A percentile compares a stretch with the other conserved stretches of the same genome.
These are phyloP conservation scores for Calonectria hawksworthii DNA, from an alignment of 2,329 filamentous ascomycete genomes.

Conservation along the genomic window DNA sequence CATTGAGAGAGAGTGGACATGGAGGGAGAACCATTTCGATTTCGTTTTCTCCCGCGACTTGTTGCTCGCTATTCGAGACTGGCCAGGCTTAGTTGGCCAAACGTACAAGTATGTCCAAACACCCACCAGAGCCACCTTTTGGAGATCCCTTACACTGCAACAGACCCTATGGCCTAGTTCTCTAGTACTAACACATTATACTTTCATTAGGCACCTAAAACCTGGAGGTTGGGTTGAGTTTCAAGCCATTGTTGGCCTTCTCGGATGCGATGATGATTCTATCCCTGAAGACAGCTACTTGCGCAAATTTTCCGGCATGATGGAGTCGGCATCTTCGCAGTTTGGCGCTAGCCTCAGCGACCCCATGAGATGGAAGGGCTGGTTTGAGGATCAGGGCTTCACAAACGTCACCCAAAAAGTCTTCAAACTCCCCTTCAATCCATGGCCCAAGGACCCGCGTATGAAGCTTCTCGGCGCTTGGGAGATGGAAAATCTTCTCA, in stretches of 20 bases:
- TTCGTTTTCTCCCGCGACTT: constrained; percentile 52
- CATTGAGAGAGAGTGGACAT: constrained; percentile 52
- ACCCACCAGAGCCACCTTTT: too few relatives aligned
- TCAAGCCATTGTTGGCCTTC: constrained; percentile 41
- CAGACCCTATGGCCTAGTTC: neutral
- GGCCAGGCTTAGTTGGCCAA: constrained; percentile 51
- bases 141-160: neutral
- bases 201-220: constrained; percentile 25
- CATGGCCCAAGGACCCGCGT: constrained; percentile 64
- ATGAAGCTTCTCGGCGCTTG: constrained; percentile 62
- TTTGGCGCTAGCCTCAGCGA: constrained; percentile 47
- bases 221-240: constrained; percentile 39
- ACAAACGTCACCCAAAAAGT: constrained; percentile 61
- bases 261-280: constrained; percentile 40
- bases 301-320: constrained; percentile 44
- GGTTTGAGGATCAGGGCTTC: constrained; percentile 65
- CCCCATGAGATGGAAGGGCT: constrained; percentile 45
- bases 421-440: constrained; percentile 62
- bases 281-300: constrained; percentile 40
- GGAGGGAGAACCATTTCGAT: constrained; percentile 53
- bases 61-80: constrained; percentile 48
- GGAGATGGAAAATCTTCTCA: constrained; percentile 44
- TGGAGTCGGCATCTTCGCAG: constrained; percentile 45
- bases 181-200: neutral
- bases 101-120: constrained; percentile 46